Conservation (phyloP, 2,329 filamentous ascomycete genomes). For the Cytospora paraplurivora region DNA sequence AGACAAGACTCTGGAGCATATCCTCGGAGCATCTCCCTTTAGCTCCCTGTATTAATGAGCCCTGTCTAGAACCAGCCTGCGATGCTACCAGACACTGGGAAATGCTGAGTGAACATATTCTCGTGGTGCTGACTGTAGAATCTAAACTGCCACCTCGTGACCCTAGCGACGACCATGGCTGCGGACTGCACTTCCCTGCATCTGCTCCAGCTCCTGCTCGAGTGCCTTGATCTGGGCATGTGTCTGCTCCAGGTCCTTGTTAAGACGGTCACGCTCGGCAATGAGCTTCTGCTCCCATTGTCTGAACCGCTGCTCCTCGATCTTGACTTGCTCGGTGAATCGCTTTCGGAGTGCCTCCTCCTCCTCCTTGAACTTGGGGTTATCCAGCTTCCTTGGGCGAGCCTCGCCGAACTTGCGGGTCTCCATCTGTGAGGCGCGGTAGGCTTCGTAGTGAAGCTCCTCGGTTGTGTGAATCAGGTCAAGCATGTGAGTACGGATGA, state of each 20-base stretch:
- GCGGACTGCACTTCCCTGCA: slow-evolving; percentile 88
- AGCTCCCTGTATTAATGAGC: slow-evolving; percentile 26
- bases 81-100: slow-evolving; percentile 22
- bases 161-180: slow-evolving; percentile 86
- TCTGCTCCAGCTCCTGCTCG: slow-evolving; percentile 87
- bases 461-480: slow-evolving; percentile 99
- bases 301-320: slow-evolving; percentile 98
- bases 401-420: slow-evolving; percentile 99
- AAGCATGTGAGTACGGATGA: slow-evolving; percentile 99
- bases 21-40: slow-evolving; percentile 18
- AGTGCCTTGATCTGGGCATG: slow-evolving; percentile 92
- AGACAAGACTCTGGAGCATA: slow-evolving; percentile 25
- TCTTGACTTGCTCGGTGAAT: slow-evolving; percentile 99
- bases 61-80: slow-evolving; percentile 20
- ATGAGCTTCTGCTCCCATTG: slow-evolving; percentile 99
- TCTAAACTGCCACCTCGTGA: slow-evolving; percentile 25
- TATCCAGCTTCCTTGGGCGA: slow-evolving; percentile 95
- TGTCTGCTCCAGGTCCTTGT: slow-evolving; percentile 98
- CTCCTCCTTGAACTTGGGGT: slow-evolving; percentile 99
- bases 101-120: slow-evolving; percentile 17
- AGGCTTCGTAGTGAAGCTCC: slow-evolving; percentile 98
- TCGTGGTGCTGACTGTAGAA: slow-evolving; percentile 13
- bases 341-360: slow-evolving; percentile 97
- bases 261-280: slow-evolving; percentile 94
- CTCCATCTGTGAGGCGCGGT: slow-evolving; percentile 99